Evolutionary conservation across 805 yeast species (phyloP), one percentile per base, ranked within the genome.

Genomic region (Starmerella stigmatis): DNA sequence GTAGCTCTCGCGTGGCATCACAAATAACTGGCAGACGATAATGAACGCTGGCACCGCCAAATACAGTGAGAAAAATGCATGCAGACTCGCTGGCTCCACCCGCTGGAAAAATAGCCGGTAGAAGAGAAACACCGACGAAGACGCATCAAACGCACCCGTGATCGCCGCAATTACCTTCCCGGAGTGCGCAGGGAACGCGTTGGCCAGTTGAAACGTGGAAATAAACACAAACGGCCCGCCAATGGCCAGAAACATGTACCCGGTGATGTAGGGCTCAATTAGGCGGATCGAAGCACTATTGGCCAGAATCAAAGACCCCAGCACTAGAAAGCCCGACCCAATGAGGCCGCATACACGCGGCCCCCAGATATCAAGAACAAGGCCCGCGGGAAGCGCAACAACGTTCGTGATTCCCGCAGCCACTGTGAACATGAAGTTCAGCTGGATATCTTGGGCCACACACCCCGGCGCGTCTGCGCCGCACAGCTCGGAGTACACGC

Each of bases 211-310:
- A 71, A 88, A 86, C 50, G 86, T 77, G 15, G 94, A 80, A 47
- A 89, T 86, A 60, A 84, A 88, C 17, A 82, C 88, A 65, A 88
- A 86, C 9, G 97, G 97, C 4, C 97, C 96, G 6, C 94, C 95
- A 46, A 86, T 67, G 0, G 96, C 96, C 20, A 88, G 67, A 13
- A 74, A 62, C 2, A 81, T 67, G 61, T 84, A 89, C 0, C 96
- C 97, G 8, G 64, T 46, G 30, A 85, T 61, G 61, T 82, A 86
- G 3, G 79, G 76, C 61, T 86, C 96, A 4, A 45, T n/a, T 35
- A 73, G 53, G 0, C 53, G 5, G 29, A 73, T 51, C 3, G 40
- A 30, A 33, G 49, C 52, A 13, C 75, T 76, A 46, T 60, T 56
- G 4, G 72, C 68, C 45, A 79, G 59, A 13, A 68, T 43, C 9